Base-by-base conservation (phyloP, 2,329 filamentous ascomycete species). In the Talaromyces rugulosus region DNA sequence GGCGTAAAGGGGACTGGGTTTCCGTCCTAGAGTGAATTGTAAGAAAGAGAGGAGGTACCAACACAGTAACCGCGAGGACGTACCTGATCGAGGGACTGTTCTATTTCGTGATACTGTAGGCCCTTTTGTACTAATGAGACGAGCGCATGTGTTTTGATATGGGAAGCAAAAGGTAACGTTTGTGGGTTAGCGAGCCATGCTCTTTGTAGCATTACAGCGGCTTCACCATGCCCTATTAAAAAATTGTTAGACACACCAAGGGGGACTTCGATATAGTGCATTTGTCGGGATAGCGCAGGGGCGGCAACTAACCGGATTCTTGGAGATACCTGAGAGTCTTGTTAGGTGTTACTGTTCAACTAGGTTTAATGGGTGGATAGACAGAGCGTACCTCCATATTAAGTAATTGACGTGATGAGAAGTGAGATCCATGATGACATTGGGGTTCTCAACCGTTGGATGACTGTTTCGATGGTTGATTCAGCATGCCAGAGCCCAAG, bases 391-490 rank as follows among this genome's bases (percentile, higher is more conserved):
- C 81, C 86, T 85, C 82, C 86, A 87, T 75, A 89, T 86, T 71
- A 89, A 78, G 77, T 88, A 88, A 77, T 89, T 89, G 72, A 89
- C 82, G 73, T 88, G 85, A 78, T 88, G 80, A 70, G 75, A 78
- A 65, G 76, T 78, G 61, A 78, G 74, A 69, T 76, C 73, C 77
- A 79, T 78, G 72, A 73, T 76, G 74, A 76, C 74, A 77, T 77
- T 71, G 74, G 74, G 5, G 50, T 18, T 53, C 14, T 73, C 71
- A 73, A 68, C 69, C 65, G 60, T 65, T 59, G 65, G 55, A 44
- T 53, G 36, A 44, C 58, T 61, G 65, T 36, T 56, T 59, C 63
- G 60, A 62, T 63, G 63, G 66, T 65, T 66, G 69, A 71, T 73
- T 70, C 71, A 71, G 71, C 68, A 64, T 62, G 61, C 59, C 56